phyloP scores from a whole-genome alignment of 2,329 filamentous ascomycete genomes.

The Zopfia rhizophila region DNA sequence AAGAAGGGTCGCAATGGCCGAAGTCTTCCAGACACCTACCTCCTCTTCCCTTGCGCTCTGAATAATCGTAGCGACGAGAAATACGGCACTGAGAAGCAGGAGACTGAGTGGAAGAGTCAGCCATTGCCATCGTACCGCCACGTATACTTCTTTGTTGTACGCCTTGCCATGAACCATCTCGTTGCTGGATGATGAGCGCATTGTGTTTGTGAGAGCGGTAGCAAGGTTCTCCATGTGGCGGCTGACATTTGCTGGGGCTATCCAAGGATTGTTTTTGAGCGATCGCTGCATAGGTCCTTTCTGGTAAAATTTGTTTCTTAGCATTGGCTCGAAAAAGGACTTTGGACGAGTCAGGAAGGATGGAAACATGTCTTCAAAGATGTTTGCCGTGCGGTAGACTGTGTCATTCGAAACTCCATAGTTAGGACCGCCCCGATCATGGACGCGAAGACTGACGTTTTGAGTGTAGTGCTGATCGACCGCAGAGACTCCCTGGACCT shows the following conservation, averaged over 20 bases:
- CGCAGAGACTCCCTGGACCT: too few relatives aligned
- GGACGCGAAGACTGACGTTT: too few relatives aligned
- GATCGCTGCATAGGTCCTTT: neutral
- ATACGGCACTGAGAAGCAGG: conserved; percentile 29
- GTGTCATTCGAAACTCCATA: conserved; percentile 22
- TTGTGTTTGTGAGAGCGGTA: conserved; percentile 28
- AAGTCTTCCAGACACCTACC: conserved; percentile 42
- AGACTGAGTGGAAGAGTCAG: conserved; percentile 36
- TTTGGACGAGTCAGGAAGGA: conserved; percentile 18
- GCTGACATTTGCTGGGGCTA: conserved; percentile 14
- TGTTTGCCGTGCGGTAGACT: neutral
- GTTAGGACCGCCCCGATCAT: too few relatives aligned
- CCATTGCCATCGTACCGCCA: conserved; percentile 37
- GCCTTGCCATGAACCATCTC: conserved; percentile 18
- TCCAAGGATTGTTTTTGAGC: conserved; percentile 18
- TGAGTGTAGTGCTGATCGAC: too few relatives aligned
- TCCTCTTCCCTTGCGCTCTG: conserved; percentile 27
- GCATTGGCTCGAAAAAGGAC: neutral
- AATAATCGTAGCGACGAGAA: conserved; percentile 36
- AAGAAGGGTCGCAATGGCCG: conserved; percentile 39
- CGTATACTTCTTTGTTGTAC: conserved; percentile 20
- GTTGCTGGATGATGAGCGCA: conserved; percentile 22
- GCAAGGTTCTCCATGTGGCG: conserved; percentile 28
- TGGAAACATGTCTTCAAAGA: conserved; percentile 25
- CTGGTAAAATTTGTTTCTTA: conserved; percentile 9